phyloP scores from a whole-genome alignment of 108 stramenopile species.

The Nannochloropsis granulata region DNA sequence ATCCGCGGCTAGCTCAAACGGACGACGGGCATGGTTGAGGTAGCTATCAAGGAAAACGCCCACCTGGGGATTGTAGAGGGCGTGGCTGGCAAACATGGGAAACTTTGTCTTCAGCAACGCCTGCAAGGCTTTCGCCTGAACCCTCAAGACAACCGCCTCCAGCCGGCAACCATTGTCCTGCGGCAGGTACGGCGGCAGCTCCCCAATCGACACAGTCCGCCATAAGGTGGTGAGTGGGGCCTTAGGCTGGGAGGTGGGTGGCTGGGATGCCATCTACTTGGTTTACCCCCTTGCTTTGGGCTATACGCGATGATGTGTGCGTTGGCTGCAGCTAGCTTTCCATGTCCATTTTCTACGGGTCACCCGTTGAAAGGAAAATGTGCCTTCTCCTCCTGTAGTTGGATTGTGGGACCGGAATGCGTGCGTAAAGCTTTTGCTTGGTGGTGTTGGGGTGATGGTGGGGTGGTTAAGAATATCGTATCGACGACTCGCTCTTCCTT shows the following conservation, averaged over 20 bases:
- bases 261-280: too few species aligned
- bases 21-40: not conserved
- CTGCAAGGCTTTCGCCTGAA: not conserved
- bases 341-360: too few species aligned
- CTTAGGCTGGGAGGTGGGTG: not conserved
- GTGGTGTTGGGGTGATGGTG: too few species aligned
- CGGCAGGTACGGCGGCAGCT: not conserved
- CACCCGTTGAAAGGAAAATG: too few species aligned
- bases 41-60: not conserved
- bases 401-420: too few species aligned
- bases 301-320: too few species aligned
- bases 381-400: too few species aligned
- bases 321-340: too few species aligned
- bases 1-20: not conserved
- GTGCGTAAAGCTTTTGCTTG: too few species aligned
- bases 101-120: not conserved
- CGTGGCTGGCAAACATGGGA: not conserved
- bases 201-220: not conserved
- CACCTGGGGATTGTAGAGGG: not conserved
- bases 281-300: too few species aligned
- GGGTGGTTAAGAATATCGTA: too few species aligned
- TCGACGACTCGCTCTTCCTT: too few species aligned
- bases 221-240: not conserved
- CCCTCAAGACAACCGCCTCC: not conserved
- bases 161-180: not conserved